phyloP scores from a whole-genome alignment of 2,329 filamentous ascomycete species.

The Aspergillus brunneoviolaceus region DNA sequence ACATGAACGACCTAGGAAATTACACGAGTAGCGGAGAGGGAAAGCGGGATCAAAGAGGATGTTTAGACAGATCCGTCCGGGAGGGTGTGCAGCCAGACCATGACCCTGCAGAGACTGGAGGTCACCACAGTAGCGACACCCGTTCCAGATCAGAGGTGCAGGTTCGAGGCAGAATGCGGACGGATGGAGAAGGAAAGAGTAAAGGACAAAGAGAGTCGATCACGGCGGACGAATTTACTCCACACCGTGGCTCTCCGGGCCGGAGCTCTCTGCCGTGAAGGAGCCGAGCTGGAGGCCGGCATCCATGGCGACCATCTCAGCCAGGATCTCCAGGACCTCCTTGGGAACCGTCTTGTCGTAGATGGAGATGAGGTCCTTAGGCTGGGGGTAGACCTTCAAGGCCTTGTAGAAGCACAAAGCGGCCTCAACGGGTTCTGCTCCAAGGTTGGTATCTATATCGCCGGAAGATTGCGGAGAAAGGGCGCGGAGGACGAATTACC shows the following conservation, averaged over 20 bases:
- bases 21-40: constrained; percentile 28
- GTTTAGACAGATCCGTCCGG: constrained; percentile 10
- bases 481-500: constrained; percentile 1
- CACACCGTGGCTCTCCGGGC: constrained; percentile 37
- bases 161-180: constrained; percentile 15
- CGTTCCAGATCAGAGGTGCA: constrained; percentile 16
- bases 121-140: constrained; percentile 14
- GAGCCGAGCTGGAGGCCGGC: constrained; percentile 64
- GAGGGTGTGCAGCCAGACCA: constrained; percentile 20
- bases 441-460: constrained; percentile 27
- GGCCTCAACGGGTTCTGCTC: constrained; percentile 64
- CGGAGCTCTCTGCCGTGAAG: constrained; percentile 37
- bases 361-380: constrained; percentile 87
- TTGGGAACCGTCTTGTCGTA: constrained; percentile 99
- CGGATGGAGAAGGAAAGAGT: constrained; percentile 15
- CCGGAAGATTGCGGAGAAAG: background rate
- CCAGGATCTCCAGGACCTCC: constrained; percentile 93
- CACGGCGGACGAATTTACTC: constrained; percentile 31
- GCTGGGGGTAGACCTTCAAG: constrained; percentile 95
- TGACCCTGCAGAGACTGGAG: constrained; percentile 25
- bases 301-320: constrained; percentile 97
- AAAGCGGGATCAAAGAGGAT: constrained; percentile 9
- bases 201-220: constrained; percentile 14
- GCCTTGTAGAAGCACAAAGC: constrained; percentile 97
- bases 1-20: background rate